Conservation (phyloP, 192 early-diverging fungal species). For the Podila epicladia region DNA sequence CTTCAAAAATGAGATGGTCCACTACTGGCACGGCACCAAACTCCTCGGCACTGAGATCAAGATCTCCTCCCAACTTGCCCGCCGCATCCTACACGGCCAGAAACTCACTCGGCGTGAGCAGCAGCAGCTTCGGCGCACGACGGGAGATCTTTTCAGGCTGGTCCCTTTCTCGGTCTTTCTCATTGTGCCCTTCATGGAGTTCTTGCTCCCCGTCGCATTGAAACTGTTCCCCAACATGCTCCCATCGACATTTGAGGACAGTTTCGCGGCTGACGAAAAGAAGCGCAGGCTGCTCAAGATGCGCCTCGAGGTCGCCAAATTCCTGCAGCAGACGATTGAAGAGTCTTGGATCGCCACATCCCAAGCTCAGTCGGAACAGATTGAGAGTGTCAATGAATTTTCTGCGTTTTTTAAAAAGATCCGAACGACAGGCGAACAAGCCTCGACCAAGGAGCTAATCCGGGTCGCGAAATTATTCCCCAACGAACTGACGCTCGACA, state of each 20-base stretch:
- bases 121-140: slow-evolving; percentile 67
- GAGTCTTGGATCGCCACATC: slow-evolving; percentile 71
- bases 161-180: slow-evolving; percentile 94
- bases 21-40: slow-evolving; percentile 96
- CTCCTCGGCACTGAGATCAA: slow-evolving; percentile 88
- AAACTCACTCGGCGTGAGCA: slow-evolving; percentile 89
- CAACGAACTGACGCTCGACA: slow-evolving; percentile 90
- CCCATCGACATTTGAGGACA: slow-evolving; percentile 93
- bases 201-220: slow-evolving; percentile 88
- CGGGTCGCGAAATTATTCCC: slow-evolving; percentile 87
- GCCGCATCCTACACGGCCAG: slow-evolving; percentile 81
- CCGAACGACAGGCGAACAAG: slow-evolving; percentile 82
- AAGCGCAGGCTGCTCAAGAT: slow-evolving; percentile 87
- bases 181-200: slow-evolving; percentile 94
- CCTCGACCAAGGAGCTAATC: slow-evolving; percentile 85
- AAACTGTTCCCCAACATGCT: slow-evolving; percentile 98
- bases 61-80: slow-evolving; percentile 83
- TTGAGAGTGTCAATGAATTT: slow-evolving; percentile 76
- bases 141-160: slow-evolving; percentile 84
- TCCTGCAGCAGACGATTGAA: slow-evolving; percentile 91
- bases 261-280: slow-evolving; percentile 87
- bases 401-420: slow-evolving; percentile 83
- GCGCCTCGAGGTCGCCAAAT: slow-evolving; percentile 90
- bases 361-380: background rate
- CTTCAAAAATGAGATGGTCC: slow-evolving; percentile 89